Base-by-base conservation (phyloP, 2,329 filamentous ascomycete genomes). In the Trichothecium roseum region DNA sequence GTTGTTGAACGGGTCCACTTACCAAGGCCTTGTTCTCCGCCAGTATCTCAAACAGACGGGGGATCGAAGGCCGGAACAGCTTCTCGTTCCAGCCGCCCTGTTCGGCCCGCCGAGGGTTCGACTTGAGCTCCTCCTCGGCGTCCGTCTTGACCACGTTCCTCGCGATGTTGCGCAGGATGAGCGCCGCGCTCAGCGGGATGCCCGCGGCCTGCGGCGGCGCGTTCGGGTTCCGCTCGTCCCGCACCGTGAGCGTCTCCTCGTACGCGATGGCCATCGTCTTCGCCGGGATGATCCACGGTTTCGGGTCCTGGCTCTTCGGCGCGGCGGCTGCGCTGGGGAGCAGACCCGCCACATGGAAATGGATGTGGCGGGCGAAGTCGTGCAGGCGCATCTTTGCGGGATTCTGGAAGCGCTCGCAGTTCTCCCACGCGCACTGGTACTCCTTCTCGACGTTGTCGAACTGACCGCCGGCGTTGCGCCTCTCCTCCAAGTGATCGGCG, bases 131-230 rank as follows among this genome's bases (percentile, higher is more conserved):
- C 44, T 75, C 71, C 48, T 78, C 68, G 1, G 68, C 64, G 35
- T 73, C 68, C 8, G 72, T 78, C 63, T 78, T 78, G 47, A 68
- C 60, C 14, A 77, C 63, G 47, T 81, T 83, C 43, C 68, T 70
- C 10, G 84, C 84, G 41, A 91, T 74, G 52, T 91, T 91, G 20
- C 84, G 74, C 31, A 91, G 67, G 26, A 91, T 81, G 18, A 89
- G 66, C 12, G 82, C 78, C 3, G 82, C 81, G 37, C 81, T 84
- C 6, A 89, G 66, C n/a, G 84, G 82, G 26, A 89, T 78, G 5
- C 84, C 84, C 1, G 80, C 81, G 3, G 84, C 79, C 49, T 86
- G 72, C 3, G 68, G 62, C 5, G 68, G 60, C 8, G 64, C 65
- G 40, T 76, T 71, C 9, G 70, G 68, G 42, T 75, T 74, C 32